Base-by-base conservation (phyloP, 2,329 filamentous ascomycete genomes). In the Mycogone perniciosa region DNA sequence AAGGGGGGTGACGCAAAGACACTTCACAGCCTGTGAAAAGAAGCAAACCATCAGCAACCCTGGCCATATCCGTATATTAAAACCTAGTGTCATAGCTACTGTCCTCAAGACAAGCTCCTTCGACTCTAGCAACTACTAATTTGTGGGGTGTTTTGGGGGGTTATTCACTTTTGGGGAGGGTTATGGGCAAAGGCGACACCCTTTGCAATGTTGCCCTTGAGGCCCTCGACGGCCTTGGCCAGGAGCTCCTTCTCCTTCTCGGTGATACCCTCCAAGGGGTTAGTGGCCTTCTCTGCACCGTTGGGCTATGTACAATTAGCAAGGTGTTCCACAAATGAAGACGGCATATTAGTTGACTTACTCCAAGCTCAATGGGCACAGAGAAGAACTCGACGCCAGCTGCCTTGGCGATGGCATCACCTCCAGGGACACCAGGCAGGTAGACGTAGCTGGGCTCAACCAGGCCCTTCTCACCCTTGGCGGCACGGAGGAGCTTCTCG, bases 361-460 rank as follows among this genome's bases (percentile, higher is more conserved):
- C 90, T 66, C 93, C 93, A 61, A 99, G 89, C 76, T 96, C 89
- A 60, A 97, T 82, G 55, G 91, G 92, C 50, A 95, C 89, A 53
- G 93, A 96, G 82, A 99, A 99, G 80, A 88, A 99, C 51, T 99
- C 91, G 57, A 81, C 72, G 60, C 90, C 91, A 55, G 86, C 89
- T 65, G 85, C 82, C 79, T 95, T 89, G 56, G 80, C 80, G 62
- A 99, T 86, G 59, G 82, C 89, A 48, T 92, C 87, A 65, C 93
- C 93, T 56, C 92, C 93, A 49, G 86, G 74, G 45, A 99, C 81
- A 71, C 92, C 92, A 45, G 88, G 85, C 34, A 97, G 87, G 78
- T 96, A 96, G 74, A 99, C 85, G 72, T 87, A 99, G 70, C 89
- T 93, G 63, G 92, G 90, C 80, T 96, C 92, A 56, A 96, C 79